These are phyloP conservation scores for Sclerotinia minor DNA, from an alignment of 2,329 filamentous ascomycete genomes.

Conservation along the genomic window DNA sequence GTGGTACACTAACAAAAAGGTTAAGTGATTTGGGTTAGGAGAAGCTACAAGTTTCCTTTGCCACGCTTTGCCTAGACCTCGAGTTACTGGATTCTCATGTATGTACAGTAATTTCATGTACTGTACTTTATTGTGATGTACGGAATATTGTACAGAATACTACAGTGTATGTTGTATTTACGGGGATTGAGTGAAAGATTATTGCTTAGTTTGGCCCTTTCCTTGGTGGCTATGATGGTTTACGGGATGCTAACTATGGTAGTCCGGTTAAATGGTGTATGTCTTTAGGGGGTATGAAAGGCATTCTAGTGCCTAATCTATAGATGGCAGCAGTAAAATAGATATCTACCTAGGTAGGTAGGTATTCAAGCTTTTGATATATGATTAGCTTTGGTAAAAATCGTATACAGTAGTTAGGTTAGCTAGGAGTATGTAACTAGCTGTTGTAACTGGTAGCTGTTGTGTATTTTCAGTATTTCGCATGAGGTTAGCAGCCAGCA, in stretches of 20 bases:
- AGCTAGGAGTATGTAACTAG: no score
- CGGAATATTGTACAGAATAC: neutral
- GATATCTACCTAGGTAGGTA: no score
- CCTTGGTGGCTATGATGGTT: neutral
- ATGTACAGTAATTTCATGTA: neutral
- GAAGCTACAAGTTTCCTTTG: neutral
- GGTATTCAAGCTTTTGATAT: neutral
- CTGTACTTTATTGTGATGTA: no score
- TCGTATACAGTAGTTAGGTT: neutral
- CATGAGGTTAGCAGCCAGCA: no score
- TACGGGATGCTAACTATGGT: neutral
- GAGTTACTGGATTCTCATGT: neutral
- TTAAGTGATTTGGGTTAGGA: neutral
- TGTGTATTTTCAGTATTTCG: neutral
- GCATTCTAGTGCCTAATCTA: no score
- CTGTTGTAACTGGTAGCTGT: neutral
- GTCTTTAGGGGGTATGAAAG: neutral
- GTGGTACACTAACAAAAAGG: neutral
- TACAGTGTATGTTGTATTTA: neutral
- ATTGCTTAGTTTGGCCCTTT: neutral
- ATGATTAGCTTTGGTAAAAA: neutral
- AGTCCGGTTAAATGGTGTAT: neutral
- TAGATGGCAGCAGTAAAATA: neutral
- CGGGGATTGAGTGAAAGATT: no score
- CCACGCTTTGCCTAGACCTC: neutral